These are phyloP conservation scores for Ceratobasidium sp. DNA, from an alignment of 1,284 basidiomycete genomes.

Conservation along the genomic window DNA sequence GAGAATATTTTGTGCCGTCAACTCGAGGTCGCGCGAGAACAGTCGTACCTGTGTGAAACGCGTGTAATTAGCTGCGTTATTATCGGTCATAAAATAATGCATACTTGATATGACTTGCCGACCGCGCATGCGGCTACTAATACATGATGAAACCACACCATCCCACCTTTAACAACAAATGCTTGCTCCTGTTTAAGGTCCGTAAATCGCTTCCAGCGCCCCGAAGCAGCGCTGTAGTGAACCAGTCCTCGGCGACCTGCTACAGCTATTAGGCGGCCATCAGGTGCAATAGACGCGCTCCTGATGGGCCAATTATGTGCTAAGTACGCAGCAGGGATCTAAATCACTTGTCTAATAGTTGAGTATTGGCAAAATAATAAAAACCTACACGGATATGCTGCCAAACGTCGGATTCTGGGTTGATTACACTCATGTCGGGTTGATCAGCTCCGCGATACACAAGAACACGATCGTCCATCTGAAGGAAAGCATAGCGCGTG, in stretches of 20 bases:
- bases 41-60: slow-evolving; percentile 79
- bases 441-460: slow-evolving; percentile 98
- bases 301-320: slow-evolving; percentile 95
- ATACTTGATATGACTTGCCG: slow-evolving; percentile 81
- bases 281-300: slow-evolving; percentile 91
- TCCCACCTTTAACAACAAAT: slow-evolving; percentile 90
- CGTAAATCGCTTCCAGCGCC: slow-evolving; percentile 94
- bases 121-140: slow-evolving; percentile 92
- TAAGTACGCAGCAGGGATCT: slow-evolving; percentile 92
- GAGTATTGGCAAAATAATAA: background rate
- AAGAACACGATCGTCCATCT: slow-evolving; percentile 93
- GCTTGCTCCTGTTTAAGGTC: slow-evolving; percentile 90
- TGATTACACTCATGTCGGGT: slow-evolving; percentile 97
- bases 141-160: slow-evolving; percentile 98
- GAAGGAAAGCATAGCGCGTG: slow-evolving; percentile 93
- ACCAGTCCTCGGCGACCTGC: slow-evolving; percentile 92
- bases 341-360: slow-evolving; percentile 1
- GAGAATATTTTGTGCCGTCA: slow-evolving; percentile 88
- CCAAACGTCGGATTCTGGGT: slow-evolving; percentile 99
- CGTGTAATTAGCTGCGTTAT: slow-evolving; percentile 24
- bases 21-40: slow-evolving; percentile 94
- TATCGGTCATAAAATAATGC: slow-evolving; percentile 49
- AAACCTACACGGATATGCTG: slow-evolving; percentile 86
- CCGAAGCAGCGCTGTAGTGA: slow-evolving; percentile 94
- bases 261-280: slow-evolving; percentile 93